These are phyloP conservation scores for Phytophthora litchii DNA, from an alignment of 352 stramenopile genomes.

Conservation along the genomic window DNA sequence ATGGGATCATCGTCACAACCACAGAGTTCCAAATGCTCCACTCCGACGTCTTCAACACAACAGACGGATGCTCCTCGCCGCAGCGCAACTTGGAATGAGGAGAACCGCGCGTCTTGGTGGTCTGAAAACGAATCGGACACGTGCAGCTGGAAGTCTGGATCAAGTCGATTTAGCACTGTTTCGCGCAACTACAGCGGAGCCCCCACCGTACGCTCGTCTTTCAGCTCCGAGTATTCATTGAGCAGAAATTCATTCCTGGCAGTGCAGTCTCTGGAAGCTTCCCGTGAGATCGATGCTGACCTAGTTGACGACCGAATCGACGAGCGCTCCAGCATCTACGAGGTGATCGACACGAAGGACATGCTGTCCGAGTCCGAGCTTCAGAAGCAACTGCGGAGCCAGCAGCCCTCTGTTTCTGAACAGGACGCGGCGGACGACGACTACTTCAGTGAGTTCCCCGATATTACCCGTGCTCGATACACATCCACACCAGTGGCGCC, in stretches of 20 bases:
- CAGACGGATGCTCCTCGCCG: conserved; percentile 18
- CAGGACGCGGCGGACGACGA: conserved; percentile 15
- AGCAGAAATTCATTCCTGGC: conserved; percentile 39
- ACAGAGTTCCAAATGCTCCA: conserved; percentile 19
- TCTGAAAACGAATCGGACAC: conserved; percentile 45
- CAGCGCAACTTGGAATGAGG: conserved; percentile 30
- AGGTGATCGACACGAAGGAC: conserved; percentile 49
- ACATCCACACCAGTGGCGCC: conserved; percentile 35
- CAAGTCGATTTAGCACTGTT: conserved; percentile 40
- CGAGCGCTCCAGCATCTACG: conserved; percentile 45
- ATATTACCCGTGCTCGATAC: conserved; percentile 30
- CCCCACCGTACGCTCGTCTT: conserved; percentile 39
- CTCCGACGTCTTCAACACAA: conserved; percentile 22
- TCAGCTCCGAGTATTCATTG: conserved; percentile 33
- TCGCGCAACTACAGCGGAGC: conserved; percentile 39
- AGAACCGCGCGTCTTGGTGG: conserved; percentile 48
- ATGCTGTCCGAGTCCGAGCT: conserved; percentile 39
- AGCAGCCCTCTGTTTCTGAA: conserved; percentile 22
- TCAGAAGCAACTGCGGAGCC: conserved; percentile 30
- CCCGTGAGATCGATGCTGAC: conserved; percentile 20
- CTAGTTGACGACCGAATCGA: conserved; percentile 23
- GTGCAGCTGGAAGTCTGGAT: conserved; percentile 44
- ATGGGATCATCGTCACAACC: conserved; percentile 30
- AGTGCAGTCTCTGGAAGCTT: conserved; percentile 29
- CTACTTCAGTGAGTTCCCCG: conserved; percentile 24